Evolutionary conservation across 179 eudicot genomes (phyloP).

Genomic region (Corrigiola litoralis): DNA sequence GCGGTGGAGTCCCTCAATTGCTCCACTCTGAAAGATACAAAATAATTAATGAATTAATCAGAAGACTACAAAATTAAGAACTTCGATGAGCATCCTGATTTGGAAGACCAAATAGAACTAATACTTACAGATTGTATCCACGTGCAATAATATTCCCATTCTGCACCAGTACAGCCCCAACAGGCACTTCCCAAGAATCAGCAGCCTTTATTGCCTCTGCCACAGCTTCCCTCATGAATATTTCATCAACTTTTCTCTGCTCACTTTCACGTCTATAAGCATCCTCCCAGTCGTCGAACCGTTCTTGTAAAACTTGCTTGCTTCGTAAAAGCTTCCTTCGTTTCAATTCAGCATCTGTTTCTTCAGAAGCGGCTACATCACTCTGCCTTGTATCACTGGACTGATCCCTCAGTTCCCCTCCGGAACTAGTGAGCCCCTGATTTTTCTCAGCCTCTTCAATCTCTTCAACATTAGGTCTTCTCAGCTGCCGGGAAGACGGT

Average conservation of each 20-base stretch:
- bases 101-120: background rate
- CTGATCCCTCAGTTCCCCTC: conserved; percentile 24
- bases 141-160: conserved; percentile 85
- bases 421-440: conserved; percentile 33
- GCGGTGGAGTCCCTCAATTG: conserved; percentile 91
- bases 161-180: conserved; percentile 92
- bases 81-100: background rate
- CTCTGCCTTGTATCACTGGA: conserved; percentile 18
- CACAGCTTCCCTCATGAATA: conserved; percentile 90
- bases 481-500: conserved; percentile 24
- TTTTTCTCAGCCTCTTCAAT: conserved; percentile 30
- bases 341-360: conserved; percentile 35
- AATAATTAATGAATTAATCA: background rate
- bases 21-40: conserved; percentile 62
- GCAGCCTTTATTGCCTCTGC: conserved; percentile 87
- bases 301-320: conserved; percentile 54
- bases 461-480: conserved; percentile 38
- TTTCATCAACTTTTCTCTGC: conserved; percentile 72
- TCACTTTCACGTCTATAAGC: conserved; percentile 67
- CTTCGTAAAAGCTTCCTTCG: conserved; percentile 50
- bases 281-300: conserved; percentile 81
- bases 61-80: background rate
- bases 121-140: conserved; percentile 79
- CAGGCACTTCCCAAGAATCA: conserved; percentile 97
- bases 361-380: conserved; percentile 27